phyloP scores from a whole-genome alignment of 169 alveolate genomes.

The Cryptosporidium ryanae region DNA sequence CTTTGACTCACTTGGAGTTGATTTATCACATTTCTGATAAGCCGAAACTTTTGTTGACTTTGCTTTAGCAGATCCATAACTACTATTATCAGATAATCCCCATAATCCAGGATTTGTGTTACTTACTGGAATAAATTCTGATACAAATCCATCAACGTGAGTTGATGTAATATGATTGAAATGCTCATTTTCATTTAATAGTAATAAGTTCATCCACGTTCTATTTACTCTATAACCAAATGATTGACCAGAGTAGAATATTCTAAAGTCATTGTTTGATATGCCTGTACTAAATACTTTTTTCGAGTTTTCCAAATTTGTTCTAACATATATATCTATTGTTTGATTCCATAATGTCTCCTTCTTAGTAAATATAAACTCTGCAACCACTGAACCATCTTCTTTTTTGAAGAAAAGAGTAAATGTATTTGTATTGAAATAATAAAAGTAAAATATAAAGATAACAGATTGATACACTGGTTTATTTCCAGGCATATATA shows the following conservation, averaged over 20 bases:
- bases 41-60: slow-evolving; percentile 8
- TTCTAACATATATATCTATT: not conserved
- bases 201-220: slow-evolving; percentile 11
- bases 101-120: slow-evolving; percentile 9
- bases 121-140: not conserved
- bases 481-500: slow-evolving; percentile 65
- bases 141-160: slow-evolving; percentile 10
- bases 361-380: slow-evolving; percentile 10
- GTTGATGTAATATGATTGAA: slow-evolving; percentile 35
- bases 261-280: not conserved
- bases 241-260: slow-evolving; percentile 7
- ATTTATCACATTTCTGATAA: slow-evolving; percentile 3
- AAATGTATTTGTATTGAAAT: slow-evolving; percentile 23
- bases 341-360: slow-evolving; percentile 22
- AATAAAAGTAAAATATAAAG: slow-evolving; percentile 11
- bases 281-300: not conserved
- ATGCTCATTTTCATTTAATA: slow-evolving; percentile 4
- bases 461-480: slow-evolving; percentile 13
- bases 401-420: slow-evolving; percentile 18
- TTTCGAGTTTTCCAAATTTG: slow-evolving; percentile 6
- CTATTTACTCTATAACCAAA: slow-evolving; percentile 21
- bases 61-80: slow-evolving; percentile 11
- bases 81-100: not conserved
- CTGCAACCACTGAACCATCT: slow-evolving; percentile 40
- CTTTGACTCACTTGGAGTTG: not conserved